Evolutionary conservation across 2,329 filamentous ascomycete species (phyloP), one percentile per base, ranked within the genome.

Genomic region (Rutstroemia sydowiana): DNA sequence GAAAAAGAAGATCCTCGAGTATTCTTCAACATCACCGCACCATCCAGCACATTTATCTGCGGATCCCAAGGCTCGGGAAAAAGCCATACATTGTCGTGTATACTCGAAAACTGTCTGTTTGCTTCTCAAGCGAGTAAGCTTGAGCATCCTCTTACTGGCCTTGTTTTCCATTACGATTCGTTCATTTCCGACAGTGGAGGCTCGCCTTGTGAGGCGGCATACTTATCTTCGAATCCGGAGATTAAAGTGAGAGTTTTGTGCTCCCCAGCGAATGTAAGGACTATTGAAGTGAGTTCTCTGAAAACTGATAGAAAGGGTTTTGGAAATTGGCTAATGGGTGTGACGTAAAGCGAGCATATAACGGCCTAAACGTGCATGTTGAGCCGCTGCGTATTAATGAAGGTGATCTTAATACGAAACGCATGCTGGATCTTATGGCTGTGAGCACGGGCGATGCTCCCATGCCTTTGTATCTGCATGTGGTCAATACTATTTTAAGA

Each of bases 41-140:
- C 81, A 0, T 79, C 73, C 57, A 82, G 78, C 0, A 69, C 73
- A 0, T 84, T 84, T 61, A 77, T 85, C 18, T 85, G 81, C 54
- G 81, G 81, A 1, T 76, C 76, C 1, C 80, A 84, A 59, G 81
- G 81, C 0, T 77, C 74, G 39, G 81, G 81, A 0, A 84, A 84
- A 59, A 78, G 74, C 18, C 77, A 84, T 52, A 82, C 79, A 0
- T 67, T 82, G 2, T 75, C 77, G 0, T 80, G 75, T 58, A 68
- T 85, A 44, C 68, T 84, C 0, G 79, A 70, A 51, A 75, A 72
- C 51, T 73, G 68, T 43, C 63, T 77, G 1, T 54, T 73, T 0
- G 46, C 57, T 0, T 66, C 61, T 0, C 55, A 65, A 2, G 61
- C 75, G 1, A 75, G 74, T 1, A 65, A 63, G 2, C 62, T 82